These are phyloP conservation scores for Lentinula lateritia DNA, from an alignment of 768 basidiomycete species.

Conservation along the genomic window DNA sequence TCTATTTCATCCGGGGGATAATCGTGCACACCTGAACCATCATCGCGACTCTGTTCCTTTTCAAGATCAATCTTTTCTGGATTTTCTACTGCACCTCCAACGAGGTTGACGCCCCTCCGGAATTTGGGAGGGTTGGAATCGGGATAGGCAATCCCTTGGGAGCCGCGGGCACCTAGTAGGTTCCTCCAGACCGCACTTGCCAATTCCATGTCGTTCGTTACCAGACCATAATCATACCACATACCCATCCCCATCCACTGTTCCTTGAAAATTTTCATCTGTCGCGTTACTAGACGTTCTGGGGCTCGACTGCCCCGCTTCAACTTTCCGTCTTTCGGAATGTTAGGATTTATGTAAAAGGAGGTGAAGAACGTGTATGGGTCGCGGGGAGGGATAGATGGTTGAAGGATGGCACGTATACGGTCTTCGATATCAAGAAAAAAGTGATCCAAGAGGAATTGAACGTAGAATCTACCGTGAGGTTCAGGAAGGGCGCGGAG, in stretches of 20 bases:
- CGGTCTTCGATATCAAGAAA: slow-evolving; percentile 92
- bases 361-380: slow-evolving; percentile 42
- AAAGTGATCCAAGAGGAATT: slow-evolving; percentile 89
- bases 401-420: slow-evolving; percentile 74
- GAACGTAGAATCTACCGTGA: slow-evolving; percentile 64
- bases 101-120: slow-evolving; percentile 65
- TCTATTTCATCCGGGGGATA: slow-evolving; percentile 54
- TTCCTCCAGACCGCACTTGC: slow-evolving; percentile 91
- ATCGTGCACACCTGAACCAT: slow-evolving; percentile 69
- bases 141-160: slow-evolving; percentile 55
- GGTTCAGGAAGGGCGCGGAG: slow-evolving; percentile 74
- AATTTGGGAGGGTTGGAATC: slow-evolving; percentile 27
- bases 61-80: slow-evolving; percentile 48
- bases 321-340: slow-evolving; percentile 18
- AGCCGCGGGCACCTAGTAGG: slow-evolving; percentile 79
- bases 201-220: slow-evolving; percentile 74
- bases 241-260: slow-evolving; percentile 85
- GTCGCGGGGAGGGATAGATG: slow-evolving; percentile 30
- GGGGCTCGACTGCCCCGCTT: slow-evolving; percentile 45
- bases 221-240: slow-evolving; percentile 73
- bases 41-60: slow-evolving; percentile 56
- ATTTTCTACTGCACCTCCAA: slow-evolving; percentile 58
- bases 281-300: slow-evolving; percentile 73
- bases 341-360: slow-evolving; percentile 45
- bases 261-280: slow-evolving; percentile 90